Evolutionary conservation across 2,329 filamentous ascomycete genomes (phyloP).

Genomic region (Colletotrichum sp.): DNA sequence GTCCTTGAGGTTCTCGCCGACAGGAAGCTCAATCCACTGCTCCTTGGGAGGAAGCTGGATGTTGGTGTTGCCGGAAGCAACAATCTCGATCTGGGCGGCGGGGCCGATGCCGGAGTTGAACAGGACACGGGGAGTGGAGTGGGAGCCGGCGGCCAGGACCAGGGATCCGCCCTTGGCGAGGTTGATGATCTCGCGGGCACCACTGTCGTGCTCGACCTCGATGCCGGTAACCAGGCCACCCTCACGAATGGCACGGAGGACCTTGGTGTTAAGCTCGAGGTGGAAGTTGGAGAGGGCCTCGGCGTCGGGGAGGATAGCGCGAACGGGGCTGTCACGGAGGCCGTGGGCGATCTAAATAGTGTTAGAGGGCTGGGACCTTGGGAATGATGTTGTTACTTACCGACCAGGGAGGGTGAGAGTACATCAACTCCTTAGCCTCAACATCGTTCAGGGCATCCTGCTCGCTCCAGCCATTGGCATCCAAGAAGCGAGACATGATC

Average conservation of each 20-base stretch:
- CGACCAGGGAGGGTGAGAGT: conserved; percentile 23
- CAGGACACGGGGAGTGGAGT: conserved; percentile 62
- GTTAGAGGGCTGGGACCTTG: not conserved
- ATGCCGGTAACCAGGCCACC: conserved; percentile 40
- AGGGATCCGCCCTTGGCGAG: conserved; percentile 27
- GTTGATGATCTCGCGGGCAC: conserved; percentile 21
- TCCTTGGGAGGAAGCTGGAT: conserved; percentile 24
- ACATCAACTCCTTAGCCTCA: conserved; percentile 22
- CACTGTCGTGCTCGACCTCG: conserved; percentile 21
- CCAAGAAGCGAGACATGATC: conserved; percentile 21
- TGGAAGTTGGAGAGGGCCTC: conserved; percentile 42
- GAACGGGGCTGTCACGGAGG: conserved; percentile 21
- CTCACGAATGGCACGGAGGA: conserved; percentile 20
- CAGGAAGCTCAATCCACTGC: conserved; percentile 36
- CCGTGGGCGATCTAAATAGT: conserved; percentile 14
- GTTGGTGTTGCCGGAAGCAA: conserved; percentile 47
- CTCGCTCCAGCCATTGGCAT: conserved; percentile 21
- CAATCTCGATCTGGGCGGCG: conserved; percentile 46
- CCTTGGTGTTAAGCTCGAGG: conserved; percentile 22
- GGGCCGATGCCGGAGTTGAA: conserved; percentile 64
- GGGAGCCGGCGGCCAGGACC: conserved; percentile 46
- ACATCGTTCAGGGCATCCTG: conserved; percentile 17
- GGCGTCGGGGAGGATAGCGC: conserved; percentile 45
- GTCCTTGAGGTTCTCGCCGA: conserved; percentile 47
- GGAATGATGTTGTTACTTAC: not conserved